Percentiles rank a stretch among this genome's conserved stretches.
Evolutionary conservation across 768 basidiomycete species (phyloP).

Genomic region (Megacollybia marginata): DNA sequence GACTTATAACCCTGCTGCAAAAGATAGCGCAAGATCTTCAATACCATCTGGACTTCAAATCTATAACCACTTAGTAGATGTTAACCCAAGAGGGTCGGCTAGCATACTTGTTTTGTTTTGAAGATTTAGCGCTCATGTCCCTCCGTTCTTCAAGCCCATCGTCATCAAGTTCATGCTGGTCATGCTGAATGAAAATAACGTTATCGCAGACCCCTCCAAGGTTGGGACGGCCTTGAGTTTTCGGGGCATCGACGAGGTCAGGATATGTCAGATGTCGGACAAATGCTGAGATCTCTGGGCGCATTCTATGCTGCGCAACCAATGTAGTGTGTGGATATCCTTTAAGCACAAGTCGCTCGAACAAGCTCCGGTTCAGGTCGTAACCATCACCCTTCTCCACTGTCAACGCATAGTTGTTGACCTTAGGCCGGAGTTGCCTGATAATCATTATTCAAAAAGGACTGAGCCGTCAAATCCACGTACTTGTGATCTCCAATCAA

Average conservation of each 20-base stretch:
- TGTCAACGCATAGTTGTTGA: constrained; percentile 56
- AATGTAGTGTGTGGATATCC: constrained; percentile 58
- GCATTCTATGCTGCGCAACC: constrained; percentile 60
- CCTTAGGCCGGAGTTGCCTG: constrained; percentile 69
- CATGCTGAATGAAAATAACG: constrained; percentile 55
- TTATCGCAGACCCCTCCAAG: constrained; percentile 50
- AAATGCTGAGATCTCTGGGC: constrained; percentile 61
- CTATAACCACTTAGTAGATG: constrained; percentile 1
- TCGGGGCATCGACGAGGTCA: constrained; percentile 47
- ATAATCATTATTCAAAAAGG: background rate
- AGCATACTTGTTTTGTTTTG: constrained; percentile 43
- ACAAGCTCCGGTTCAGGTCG: constrained; percentile 60
- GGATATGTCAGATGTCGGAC: constrained; percentile 61
- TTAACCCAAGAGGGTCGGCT: background rate
- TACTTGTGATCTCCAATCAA: constrained; percentile 73
- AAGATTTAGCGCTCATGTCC: constrained; percentile 40
- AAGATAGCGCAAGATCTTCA: constrained; percentile 60
- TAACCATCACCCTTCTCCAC: constrained; percentile 64
- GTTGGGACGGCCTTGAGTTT: constrained; percentile 40
- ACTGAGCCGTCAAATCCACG: constrained; percentile 9
- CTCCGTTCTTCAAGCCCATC: constrained; percentile 30
- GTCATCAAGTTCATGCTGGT: constrained; percentile 44
- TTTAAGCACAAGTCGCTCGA: constrained; percentile 58
- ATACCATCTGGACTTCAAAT: constrained; percentile 54
- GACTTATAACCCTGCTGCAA: constrained; percentile 62